Base-by-base conservation (phyloP, 257 asterid genomes). In the Rehmannia glutinosa region DNA sequence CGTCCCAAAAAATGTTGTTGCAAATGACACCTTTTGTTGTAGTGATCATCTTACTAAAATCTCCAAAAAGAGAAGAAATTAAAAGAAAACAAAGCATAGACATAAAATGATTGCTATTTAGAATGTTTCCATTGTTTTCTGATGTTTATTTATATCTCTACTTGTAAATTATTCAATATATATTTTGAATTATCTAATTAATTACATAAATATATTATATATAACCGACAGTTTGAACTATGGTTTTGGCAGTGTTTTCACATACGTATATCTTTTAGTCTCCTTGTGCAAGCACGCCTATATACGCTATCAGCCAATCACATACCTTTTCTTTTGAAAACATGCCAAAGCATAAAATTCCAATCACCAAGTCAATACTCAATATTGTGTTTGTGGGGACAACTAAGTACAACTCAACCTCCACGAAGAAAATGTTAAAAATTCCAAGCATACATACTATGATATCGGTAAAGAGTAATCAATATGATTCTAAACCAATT, bases 361-460 rank as follows among this genome's bases (percentile, higher is more conserved):
- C 11, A 30, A 42, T 19, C 27, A 30, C 33, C 23, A 53, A 47
- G 72, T 67, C 73, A 78, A n/a, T n/a, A n/a, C n/a, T n/a, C n/a
- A n/a, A 74, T 27, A 20, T 66, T 38, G 50, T 24, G 60, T 61
- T 62, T 55, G 56, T 58, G 80, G 80, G 71, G 58, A 74, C 71
- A 62, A 53, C 43, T 41, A 76, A 80, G 73, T 58, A 63, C 51
- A 74, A 74, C 69, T 68, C 78, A 71, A 66, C 65, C 74, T 67
- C 49, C n/a, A n/a, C n/a, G 51, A 64, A 51, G 30, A 64, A 55
- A 28, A 56, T 16, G 11, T n/a, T n/a, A n/a, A n/a, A n/a, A n/a
- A n/a, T n/a, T n/a, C n/a, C n/a, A n/a, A 5, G 39, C 38, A 41
- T 41, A 4, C 2, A 9, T 41, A 41, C 8, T 49, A 46, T 46